A percentile compares a stretch with the other conserved stretches of the same genome.
These are phyloP conservation scores for Cyanophora paradoxa DNA, from an alignment of 78 protist species.

Conservation along the genomic window DNA sequence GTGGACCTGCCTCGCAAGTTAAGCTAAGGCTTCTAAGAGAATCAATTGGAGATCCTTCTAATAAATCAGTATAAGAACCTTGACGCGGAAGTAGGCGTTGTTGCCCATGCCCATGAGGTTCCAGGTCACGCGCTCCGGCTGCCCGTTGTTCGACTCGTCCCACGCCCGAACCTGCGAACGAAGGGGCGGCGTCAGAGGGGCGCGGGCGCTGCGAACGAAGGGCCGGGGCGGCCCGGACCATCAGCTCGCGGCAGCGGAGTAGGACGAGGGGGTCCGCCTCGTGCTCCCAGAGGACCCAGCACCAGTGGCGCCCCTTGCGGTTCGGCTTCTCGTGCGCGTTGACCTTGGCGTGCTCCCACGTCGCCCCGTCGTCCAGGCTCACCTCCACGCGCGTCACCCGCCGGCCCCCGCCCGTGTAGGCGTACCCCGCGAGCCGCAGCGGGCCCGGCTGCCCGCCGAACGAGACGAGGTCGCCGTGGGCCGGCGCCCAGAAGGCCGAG, in stretches of 20 bases:
- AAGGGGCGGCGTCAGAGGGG: neutral
- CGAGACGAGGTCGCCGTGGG: neutral
- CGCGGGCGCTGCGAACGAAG: too few relatives aligned
- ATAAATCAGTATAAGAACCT: too few relatives aligned
- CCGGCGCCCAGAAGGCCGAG: conserved; percentile 17
- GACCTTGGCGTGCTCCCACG: neutral
- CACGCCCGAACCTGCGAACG: conserved; percentile 12
- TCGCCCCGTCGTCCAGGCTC: conserved; percentile 24
- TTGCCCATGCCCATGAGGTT: conserved; percentile 47
- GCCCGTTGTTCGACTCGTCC: conserved; percentile 24
- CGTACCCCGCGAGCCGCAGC: conserved; percentile 2
- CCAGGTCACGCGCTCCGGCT: conserved; percentile 23
- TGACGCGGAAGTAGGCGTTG: conserved; percentile 24
- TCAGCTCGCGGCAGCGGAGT: too few relatives aligned
- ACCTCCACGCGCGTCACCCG: conserved; percentile 24
- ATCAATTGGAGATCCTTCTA: too few relatives aligned
- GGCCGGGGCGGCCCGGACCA: too few relatives aligned
- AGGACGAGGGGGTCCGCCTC: neutral
- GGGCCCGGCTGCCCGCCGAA: neutral
- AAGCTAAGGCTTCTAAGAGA: too few relatives aligned
- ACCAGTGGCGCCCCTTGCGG: conserved; percentile 11
- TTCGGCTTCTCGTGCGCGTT: neutral
- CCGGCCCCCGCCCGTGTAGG: conserved; percentile 28
- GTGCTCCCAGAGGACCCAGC: conserved; percentile 12
- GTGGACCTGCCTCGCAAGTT: conserved; percentile 3